These are phyloP conservation scores for Fraxinus albicans DNA, from an alignment of 305 asterid species.

Conservation along the genomic window DNA sequence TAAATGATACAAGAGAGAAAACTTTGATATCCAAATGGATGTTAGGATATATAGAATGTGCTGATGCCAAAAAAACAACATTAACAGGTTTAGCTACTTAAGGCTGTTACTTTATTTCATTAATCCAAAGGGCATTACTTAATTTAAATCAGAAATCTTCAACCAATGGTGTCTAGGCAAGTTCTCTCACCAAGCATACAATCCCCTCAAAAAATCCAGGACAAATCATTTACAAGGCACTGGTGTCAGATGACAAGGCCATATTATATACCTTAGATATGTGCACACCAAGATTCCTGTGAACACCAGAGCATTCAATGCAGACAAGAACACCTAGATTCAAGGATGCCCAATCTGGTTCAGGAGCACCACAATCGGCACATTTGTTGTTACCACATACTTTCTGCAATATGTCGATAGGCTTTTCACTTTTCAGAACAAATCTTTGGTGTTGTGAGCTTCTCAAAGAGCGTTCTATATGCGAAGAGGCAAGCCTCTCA, in stretches of 20 bases:
- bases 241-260: neutral
- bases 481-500: slow-evolving; percentile 62
- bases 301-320: slow-evolving; percentile 99
- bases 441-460: slow-evolving; percentile 60
- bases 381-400: slow-evolving; percentile 90
- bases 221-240: neutral
- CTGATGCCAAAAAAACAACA: neutral
- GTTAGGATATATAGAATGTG: neutral
- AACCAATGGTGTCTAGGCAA: neutral
- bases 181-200: neutral
- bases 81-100: neutral
- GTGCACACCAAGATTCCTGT: slow-evolving; percentile 99
- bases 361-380: slow-evolving; percentile 94
- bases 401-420: slow-evolving; percentile 75
- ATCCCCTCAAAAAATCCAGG: neutral
- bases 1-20: neutral
- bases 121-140: neutral
- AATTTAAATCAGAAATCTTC: neutral
- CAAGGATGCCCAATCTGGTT: slow-evolving; percentile 99
- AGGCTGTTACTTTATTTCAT: neutral
- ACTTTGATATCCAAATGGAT: neutral
- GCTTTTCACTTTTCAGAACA: slow-evolving; percentile 70
- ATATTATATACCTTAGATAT: slow-evolving; percentile 79
- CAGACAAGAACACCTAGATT: slow-evolving; percentile 97
- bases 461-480: slow-evolving; percentile 65